Percentiles rank a stretch among this genome's conserved stretches.
Evolutionary conservation across 495 filamentous ascomycete species (phyloP).

Genomic region (Penicillium nucicola): DNA sequence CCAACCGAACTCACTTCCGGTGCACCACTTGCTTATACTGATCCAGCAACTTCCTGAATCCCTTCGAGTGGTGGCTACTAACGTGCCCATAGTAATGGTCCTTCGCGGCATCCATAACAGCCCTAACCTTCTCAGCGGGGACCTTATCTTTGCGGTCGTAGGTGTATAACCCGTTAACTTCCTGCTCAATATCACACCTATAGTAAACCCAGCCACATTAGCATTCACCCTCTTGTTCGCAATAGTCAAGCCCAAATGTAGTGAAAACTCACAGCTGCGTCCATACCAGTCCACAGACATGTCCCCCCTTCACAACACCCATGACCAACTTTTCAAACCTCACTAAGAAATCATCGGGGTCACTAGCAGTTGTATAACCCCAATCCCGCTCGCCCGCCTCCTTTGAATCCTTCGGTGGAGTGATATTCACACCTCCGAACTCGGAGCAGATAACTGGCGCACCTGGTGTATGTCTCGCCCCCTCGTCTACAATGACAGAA

Average conservation of each 20-base stretch:
- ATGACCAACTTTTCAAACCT: slow-evolving; percentile 34
- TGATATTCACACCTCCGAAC: slow-evolving; percentile 60
- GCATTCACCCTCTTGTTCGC: neutral
- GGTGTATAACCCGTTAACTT: slow-evolving; percentile 38
- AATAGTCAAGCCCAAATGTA: too few relatives aligned
- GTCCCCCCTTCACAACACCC: slow-evolving; percentile 32
- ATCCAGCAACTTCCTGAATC: slow-evolving; percentile 20
- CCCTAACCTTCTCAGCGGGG: slow-evolving; percentile 26
- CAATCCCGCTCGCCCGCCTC: slow-evolving; percentile 30
- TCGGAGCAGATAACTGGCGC: slow-evolving; percentile 57
- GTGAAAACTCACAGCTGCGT: slow-evolving; percentile 37
- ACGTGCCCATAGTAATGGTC: slow-evolving; percentile 31
- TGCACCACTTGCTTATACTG: slow-evolving; percentile 14
- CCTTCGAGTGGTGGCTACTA: slow-evolving; percentile 16
- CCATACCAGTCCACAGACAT: slow-evolving; percentile 37
- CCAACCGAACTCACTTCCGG: neutral
- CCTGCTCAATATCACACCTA: slow-evolving; percentile 40
- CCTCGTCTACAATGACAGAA: slow-evolving; percentile 34
- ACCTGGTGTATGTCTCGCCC: slow-evolving; percentile 39
- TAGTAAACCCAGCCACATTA: neutral
- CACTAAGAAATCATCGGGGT: slow-evolving; percentile 30
- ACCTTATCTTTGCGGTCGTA: slow-evolving; percentile 37
- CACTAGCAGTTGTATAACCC: slow-evolving; percentile 38
- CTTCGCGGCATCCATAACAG: slow-evolving; percentile 36
- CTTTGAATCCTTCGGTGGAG: slow-evolving; percentile 30